phyloP scores from a whole-genome alignment of 352 stramenopile genomes.

The Globisporangium parvum region DNA sequence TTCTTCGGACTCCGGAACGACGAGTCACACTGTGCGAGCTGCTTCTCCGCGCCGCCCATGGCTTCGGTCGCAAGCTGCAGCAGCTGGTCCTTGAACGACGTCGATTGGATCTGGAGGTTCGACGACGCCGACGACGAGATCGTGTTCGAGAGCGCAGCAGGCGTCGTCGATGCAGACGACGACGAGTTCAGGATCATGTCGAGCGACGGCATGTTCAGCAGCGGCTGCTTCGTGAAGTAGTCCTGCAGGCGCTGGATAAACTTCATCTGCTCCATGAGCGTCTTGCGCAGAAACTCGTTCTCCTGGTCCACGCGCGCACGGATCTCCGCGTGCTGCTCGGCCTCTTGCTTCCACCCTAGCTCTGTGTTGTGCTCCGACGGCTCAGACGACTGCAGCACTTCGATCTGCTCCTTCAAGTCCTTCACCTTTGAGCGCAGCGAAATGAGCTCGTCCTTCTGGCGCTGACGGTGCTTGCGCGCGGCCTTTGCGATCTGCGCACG shows the following conservation, averaged over 20 bases:
- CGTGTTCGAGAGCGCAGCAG: conserved; percentile 58
- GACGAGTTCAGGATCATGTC: conserved; percentile 84
- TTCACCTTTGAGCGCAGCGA: conserved; percentile 83
- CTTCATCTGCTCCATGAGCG: conserved; percentile 90
- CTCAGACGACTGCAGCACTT: conserved; percentile 84
- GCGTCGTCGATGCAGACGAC: conserved; percentile 48
- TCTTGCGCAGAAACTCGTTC: conserved; percentile 87
- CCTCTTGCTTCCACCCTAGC: conserved; percentile 85
- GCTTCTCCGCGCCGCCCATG: conserved; percentile 53
- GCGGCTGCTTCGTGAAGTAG: conserved; percentile 88
- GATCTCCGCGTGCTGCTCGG: conserved; percentile 85
- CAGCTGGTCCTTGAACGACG: conserved; percentile 76
- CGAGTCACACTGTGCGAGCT: conserved; percentile 63
- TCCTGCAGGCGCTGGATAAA: conserved; percentile 88
- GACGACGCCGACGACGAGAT: conserved; percentile 47
- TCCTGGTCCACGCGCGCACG: conserved; percentile 84
- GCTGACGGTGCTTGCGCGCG: conserved; percentile 81
- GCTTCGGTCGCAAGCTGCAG: conserved; percentile 56
- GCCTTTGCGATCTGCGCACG: conserved; percentile 86
- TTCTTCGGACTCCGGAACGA: conserved; percentile 80
- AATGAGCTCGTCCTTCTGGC: conserved; percentile 86
- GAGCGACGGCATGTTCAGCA: conserved; percentile 85
- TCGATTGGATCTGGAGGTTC: conserved; percentile 67
- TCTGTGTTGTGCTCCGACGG: conserved; percentile 87
- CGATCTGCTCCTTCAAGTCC: conserved; percentile 87